Base-by-base conservation (phyloP, 2,329 filamentous ascomycete species). In the Exophiala lecanii-corni region DNA sequence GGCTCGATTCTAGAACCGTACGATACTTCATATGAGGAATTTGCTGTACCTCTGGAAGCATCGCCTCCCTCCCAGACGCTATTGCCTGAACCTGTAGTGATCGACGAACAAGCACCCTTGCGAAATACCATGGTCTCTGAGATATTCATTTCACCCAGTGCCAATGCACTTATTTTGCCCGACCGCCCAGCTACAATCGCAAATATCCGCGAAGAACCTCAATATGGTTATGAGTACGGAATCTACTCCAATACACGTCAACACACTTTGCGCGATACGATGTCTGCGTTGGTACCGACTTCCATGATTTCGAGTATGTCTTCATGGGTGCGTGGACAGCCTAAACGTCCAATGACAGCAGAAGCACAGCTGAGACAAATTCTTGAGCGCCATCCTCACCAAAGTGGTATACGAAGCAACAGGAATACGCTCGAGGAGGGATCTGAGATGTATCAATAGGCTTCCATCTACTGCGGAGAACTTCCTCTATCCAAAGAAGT, bases 181-280 rank as follows among this genome's bases (percentile, higher is more conserved):
- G 45, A 48, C 16, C 45, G 52, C 9, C 31, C 50, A 9, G 46
- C 52, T 9, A 54, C 52, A 12, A 26, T 26, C 23, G 53, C 49
- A 43, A 33, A 39, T 15, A 50, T 50, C 23, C 47, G 46, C 9
- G 40, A 51, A 13, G 51, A 52, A 35, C 48, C 51, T 9, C 39
- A 54, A 5, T 55, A 56, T 35, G 48, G 46, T 16, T 50, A 44
- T 39, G 54, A 55, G 21, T 45, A 54, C 31, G 52, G 32, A 16
- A 47, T 17, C 45, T 54, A 1, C 52, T 54, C 34, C 48, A 50
- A 10, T 3, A 32, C 35, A 13, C 12, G 15, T 20, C 39, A 21
- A 33, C 36, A 16, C 26, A 46, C 35, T 6, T 36, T 51, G 12
- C 39, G 39, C 17, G 39, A 45, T 5, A 42, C 45, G 21, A 19